A percentile compares a stretch with the other conserved stretches of the same genome.
phyloP scores from a whole-genome alignment of 2,329 filamentous ascomycete genomes.

The Tympanopsis confertula region DNA sequence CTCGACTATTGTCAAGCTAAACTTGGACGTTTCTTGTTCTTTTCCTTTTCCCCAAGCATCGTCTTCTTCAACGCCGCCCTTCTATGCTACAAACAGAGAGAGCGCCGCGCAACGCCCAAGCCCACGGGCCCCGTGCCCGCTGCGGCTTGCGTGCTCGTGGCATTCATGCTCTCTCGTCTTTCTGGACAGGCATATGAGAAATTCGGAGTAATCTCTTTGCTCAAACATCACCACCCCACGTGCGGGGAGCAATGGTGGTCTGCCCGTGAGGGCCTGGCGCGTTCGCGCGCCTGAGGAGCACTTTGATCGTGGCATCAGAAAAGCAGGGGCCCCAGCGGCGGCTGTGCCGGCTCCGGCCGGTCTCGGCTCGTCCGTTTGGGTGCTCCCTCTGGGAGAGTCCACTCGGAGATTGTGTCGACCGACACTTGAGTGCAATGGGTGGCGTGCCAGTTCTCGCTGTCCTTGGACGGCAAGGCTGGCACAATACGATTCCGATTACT shows the following conservation, averaged over 20 bases:
- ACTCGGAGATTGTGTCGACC: constrained; percentile 83
- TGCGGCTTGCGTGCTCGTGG: no score
- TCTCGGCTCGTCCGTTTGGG: constrained; percentile 16
- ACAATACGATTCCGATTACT: constrained; percentile 91
- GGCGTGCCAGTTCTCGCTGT: constrained; percentile 46
- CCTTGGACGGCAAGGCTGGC: constrained; percentile 28
- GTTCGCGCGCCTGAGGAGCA: constrained; percentile 47
- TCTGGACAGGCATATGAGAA: constrained; percentile 70
- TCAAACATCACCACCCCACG: constrained; percentile 28
- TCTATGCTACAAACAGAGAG: constrained; percentile 79
- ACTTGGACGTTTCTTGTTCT: constrained; percentile 11
- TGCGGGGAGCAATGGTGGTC: constrained; percentile 33
- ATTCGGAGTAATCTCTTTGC: constrained; percentile 93
- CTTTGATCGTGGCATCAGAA: constrained; percentile 90
- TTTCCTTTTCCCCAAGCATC: constrained; percentile 50
- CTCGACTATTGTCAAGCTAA: no score
- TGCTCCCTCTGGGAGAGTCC: constrained; percentile 70
- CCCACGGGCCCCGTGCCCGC: no score
- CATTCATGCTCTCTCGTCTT: neutral
- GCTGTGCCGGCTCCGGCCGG: constrained; percentile 6
- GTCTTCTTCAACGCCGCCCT: constrained; percentile 87
- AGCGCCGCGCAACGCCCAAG: no score
- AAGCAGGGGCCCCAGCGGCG: constrained; percentile 47
- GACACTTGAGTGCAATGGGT: constrained; percentile 95
- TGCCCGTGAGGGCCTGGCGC: constrained; percentile 82